These are phyloP conservation scores for Hortiboletus flavorubellus DNA, from an alignment of 768 basidiomycete species.

Conservation along the genomic window DNA sequence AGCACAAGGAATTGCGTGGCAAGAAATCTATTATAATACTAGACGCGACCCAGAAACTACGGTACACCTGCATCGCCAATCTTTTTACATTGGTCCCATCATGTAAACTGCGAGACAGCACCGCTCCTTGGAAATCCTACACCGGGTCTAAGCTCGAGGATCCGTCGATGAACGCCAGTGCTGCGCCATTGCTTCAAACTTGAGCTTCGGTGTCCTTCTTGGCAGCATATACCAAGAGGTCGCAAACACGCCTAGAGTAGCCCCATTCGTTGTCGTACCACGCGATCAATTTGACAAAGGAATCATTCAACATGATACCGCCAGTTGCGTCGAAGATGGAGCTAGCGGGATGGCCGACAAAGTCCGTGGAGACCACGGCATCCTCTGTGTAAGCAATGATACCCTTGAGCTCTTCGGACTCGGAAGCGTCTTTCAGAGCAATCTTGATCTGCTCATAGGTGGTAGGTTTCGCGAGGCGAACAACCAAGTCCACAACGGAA, in stretches of 20 bases:
- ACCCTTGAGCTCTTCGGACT: slow-evolving; percentile 58
- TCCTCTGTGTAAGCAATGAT: slow-evolving; percentile 93
- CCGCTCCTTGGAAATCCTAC: slow-evolving; percentile 14
- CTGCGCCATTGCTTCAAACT: slow-evolving; percentile 6
- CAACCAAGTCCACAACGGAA: slow-evolving; percentile 97
- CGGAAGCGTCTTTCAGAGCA: slow-evolving; percentile 74
- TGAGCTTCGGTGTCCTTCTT: slow-evolving; percentile 53
- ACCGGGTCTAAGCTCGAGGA: neutral
- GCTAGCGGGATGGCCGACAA: slow-evolving; percentile 73
- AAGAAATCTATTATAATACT: slow-evolving; percentile 11
- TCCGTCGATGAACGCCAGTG: neutral
- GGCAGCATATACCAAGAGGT: slow-evolving; percentile 80
- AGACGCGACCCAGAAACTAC: neutral
- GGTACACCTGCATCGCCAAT: slow-evolving; percentile 12
- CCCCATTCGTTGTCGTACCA: slow-evolving; percentile 98
- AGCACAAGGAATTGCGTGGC: neutral
- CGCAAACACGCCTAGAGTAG: slow-evolving; percentile 90
- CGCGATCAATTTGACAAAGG: slow-evolving; percentile 94
- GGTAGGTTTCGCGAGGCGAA: slow-evolving; percentile 82
- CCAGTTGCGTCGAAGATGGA: slow-evolving; percentile 93
- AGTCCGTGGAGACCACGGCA: slow-evolving; percentile 90
- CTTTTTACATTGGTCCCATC: slow-evolving; percentile 3
- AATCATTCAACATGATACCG: slow-evolving; percentile 87
- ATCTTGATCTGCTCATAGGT: slow-evolving; percentile 90
- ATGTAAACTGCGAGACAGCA: neutral